A percentile compares a stretch with the other conserved stretches of the same genome.
These are phyloP conservation scores for Kluyveromyces sp. DNA, from an alignment of 1,139 yeast genomes.

Conservation along the genomic window DNA sequence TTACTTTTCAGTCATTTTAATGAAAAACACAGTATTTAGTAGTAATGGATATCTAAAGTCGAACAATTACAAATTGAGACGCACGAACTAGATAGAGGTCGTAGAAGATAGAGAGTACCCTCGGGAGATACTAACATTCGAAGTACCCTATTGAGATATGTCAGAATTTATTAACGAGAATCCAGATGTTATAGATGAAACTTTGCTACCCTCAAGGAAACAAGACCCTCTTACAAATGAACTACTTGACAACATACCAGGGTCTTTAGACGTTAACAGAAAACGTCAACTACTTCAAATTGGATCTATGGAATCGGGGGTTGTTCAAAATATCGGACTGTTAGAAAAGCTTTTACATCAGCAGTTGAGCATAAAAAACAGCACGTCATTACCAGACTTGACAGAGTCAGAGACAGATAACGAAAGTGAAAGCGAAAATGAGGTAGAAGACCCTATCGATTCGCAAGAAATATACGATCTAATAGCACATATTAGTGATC, in stretches of 20 bases:
- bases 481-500: conserved; percentile 86
- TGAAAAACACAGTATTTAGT: too few relatives aligned
- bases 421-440: conserved; percentile 15
- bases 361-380: conserved; percentile 12
- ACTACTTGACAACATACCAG: conserved; percentile 16
- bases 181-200: conserved; percentile 74
- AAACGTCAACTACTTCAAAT: conserved; percentile 23
- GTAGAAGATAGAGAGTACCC: too few relatives aligned
- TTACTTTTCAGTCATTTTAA: too few relatives aligned
- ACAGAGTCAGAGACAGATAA: conserved; percentile 15
- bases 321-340: conserved; percentile 23
- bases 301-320: conserved; percentile 19
- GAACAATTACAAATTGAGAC: too few relatives aligned
- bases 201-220: conserved; percentile 65
- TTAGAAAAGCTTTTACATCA: conserved; percentile 18
- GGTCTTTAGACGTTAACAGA: conserved; percentile 18
- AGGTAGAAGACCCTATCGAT: conserved; percentile 64
- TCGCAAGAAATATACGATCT: conserved; percentile 66
- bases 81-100: too few relatives aligned
- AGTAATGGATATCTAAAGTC: too few relatives aligned
- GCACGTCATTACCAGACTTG: conserved; percentile 16
- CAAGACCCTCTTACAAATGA: conserved; percentile 22
- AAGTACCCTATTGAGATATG: conserved; percentile 17
- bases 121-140: too few relatives aligned
- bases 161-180: conserved; percentile 83